Evolutionary conservation across 352 stramenopile species (phyloP), one percentile per base, ranked within the genome.

Genomic region (Globisporangium abappressorium): DNA sequence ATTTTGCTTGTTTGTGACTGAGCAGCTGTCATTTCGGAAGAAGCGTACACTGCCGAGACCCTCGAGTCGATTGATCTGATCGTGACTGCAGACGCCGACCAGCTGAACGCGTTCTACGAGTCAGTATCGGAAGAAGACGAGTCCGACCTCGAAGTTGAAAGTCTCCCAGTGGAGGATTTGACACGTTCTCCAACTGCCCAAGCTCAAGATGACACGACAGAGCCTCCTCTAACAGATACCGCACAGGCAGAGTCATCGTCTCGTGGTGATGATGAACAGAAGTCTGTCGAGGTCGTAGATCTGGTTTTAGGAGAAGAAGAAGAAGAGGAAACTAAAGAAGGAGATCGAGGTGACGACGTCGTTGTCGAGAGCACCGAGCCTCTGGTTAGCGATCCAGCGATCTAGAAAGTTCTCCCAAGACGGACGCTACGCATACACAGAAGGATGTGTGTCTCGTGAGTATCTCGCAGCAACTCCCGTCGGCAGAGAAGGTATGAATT

Each of bases 21-120:
- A 11, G 5, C 59, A 62, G 57, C 68, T 12, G 34, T 70, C 2
- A 30, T 49, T 4, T 47, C 46, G 3, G 55, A 71, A 8, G 41
- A 51, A 2, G 63, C 65, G 7, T 65, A 74, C 8, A 64, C 70
- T 1, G 56, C 71, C 9, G 80, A 89, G 71, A 87, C 81, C 33
- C 73, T 94, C 43, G 86, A 94, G 43, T 84, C 82, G 12, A 80
- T 94, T 38, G 86, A 94, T 41, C 68, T 94, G 26, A 72, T 94
- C 6, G 82, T 94, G 36, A 78, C 76, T 38, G 79, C 82, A 0
- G 81, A 94, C 47, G 68, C 72, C 3, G 75, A 80, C 0, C 81
- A 91, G 46, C 51, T 94, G 26, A 73, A 87, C n/a, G 83, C 82
- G 34, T 94, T 94, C 63, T 94, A 94, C 65, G 82, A 89, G 49